Percentiles rank a stretch among this genome's conserved stretches.
Conservation (phyloP, 2,329 filamentous ascomycete genomes). For the Trichoderma atroviride region DNA sequence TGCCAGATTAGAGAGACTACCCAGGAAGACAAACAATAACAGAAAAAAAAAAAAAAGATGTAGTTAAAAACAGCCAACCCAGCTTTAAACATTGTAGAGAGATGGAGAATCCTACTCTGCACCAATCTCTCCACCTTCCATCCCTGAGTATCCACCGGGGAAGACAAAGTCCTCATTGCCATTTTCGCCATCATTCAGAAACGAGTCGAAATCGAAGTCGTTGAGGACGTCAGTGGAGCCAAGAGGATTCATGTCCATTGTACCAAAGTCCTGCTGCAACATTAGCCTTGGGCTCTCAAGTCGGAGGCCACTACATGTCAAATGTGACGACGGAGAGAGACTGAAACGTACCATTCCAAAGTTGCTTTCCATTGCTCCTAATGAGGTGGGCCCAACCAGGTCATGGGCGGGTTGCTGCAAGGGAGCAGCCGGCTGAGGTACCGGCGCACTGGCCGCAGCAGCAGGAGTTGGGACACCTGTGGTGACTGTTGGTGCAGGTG, state of each 20-base stretch:
- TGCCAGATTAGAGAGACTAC: conserved; percentile 44
- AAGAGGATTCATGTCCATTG: conserved; percentile 59
- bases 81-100: conserved; percentile 24
- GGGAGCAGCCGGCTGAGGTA: conserved; percentile 46
- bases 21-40: conserved; percentile 32
- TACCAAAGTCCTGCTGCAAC: conserved; percentile 44
- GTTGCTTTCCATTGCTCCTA: conserved; percentile 49
- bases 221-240: conserved; percentile 61
- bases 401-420: conserved; percentile 53
- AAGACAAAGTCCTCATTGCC: conserved; percentile 59
- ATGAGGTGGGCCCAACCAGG: conserved; percentile 48
- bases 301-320: not conserved
- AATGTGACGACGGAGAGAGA: not conserved
- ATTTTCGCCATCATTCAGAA: conserved; percentile 60
- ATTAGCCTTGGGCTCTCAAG: conserved; percentile 23
- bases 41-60: not conserved
- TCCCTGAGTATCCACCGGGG: conserved; percentile 50
- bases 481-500: conserved; percentile 34
- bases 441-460: conserved; percentile 36
- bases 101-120: conserved; percentile 49
- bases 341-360: conserved; percentile 47
- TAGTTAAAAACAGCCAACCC: conserved; percentile 34
- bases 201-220: conserved; percentile 70
- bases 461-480: conserved; percentile 38
- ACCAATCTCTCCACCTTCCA: conserved; percentile 61